A percentile compares a stretch with the other conserved stretches of the same genome.
These are phyloP conservation scores for Allium fistulosum DNA, from an alignment of 106 monocot species.

Conservation along the genomic window DNA sequence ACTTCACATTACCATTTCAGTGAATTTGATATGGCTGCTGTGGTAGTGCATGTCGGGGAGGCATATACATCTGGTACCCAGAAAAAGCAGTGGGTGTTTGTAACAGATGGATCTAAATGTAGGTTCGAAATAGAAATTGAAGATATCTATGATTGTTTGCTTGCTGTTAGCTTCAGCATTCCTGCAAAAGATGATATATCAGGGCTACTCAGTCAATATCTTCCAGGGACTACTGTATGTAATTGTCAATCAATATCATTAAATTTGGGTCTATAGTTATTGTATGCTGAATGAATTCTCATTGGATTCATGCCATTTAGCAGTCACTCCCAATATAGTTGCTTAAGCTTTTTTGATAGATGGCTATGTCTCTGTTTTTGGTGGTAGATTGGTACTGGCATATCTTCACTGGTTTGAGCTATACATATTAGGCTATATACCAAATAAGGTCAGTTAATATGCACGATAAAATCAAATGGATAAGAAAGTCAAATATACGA, in stretches of 20 bases:
- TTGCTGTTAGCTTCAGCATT: slow-evolving; percentile 66
- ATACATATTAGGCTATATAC: no score
- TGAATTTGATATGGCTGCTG: slow-evolving; percentile 87
- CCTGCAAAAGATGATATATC: slow-evolving; percentile 33
- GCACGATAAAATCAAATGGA: no score
- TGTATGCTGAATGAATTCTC: background rate
- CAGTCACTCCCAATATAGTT: no score
- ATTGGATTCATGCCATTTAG: background rate
- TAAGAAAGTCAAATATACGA: no score
- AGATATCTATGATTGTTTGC: slow-evolving; percentile 30
- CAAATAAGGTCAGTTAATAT: no score
- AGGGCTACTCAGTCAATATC: slow-evolving; percentile 32
- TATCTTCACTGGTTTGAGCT: no score
- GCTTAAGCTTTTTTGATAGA: no score
- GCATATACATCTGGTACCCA: slow-evolving; percentile 48
- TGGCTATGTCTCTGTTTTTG: no score
- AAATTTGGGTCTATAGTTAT: background rate
- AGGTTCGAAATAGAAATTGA: slow-evolving; percentile 20
- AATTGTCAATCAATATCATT: no score
- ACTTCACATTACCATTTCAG: slow-evolving; percentile 19
- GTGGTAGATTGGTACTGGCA: no score
- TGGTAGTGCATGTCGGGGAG: slow-evolving; percentile 74
- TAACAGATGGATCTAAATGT: slow-evolving; percentile 61
- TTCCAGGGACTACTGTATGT: slow-evolving; percentile 59
- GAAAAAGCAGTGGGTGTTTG: slow-evolving; percentile 89